A percentile compares a stretch with the other conserved stretches of the same genome.
phyloP scores from a whole-genome alignment of 768 basidiomycete genomes.

The Mycena pura region DNA sequence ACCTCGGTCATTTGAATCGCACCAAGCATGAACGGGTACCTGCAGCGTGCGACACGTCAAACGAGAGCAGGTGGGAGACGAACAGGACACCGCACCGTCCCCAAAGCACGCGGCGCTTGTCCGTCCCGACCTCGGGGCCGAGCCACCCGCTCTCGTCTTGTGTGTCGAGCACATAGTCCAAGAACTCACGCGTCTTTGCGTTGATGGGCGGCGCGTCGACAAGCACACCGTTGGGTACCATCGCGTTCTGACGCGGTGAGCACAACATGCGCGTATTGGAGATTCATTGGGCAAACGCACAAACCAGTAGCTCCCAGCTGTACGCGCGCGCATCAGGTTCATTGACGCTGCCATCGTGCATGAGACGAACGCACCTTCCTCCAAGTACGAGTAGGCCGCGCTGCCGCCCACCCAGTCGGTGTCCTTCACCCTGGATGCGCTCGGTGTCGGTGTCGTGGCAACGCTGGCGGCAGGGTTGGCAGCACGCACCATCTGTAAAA shows the following conservation, averaged over 20 bases:
- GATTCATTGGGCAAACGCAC: slow-evolving; percentile 29
- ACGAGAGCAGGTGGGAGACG: not conserved
- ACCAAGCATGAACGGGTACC: slow-evolving; percentile 64
- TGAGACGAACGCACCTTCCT: slow-evolving; percentile 43
- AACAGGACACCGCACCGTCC: slow-evolving; percentile 44
- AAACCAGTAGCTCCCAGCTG: slow-evolving; percentile 67
- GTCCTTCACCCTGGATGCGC: slow-evolving; percentile 39
- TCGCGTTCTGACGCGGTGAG: slow-evolving; percentile 49
- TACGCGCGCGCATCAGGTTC: not conserved
- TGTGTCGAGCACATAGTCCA: slow-evolving; percentile 56
- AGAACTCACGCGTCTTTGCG: slow-evolving; percentile 52
- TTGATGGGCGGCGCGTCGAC: slow-evolving; percentile 52
- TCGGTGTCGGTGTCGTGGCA: not conserved
- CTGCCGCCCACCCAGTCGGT: slow-evolving; percentile 53
- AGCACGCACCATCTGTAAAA: slow-evolving; percentile 46
- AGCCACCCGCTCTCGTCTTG: slow-evolving; percentile 64
- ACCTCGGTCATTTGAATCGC: slow-evolving; percentile 63
- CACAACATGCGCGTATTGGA: not conserved
- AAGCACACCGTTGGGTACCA: slow-evolving; percentile 59
- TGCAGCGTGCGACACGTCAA: slow-evolving; percentile 17
- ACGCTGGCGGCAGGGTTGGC: not conserved
- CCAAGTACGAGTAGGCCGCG: slow-evolving; percentile 48
- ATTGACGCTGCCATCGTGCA: not conserved
- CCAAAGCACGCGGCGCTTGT: slow-evolving; percentile 60
- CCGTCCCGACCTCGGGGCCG: slow-evolving; percentile 60